These are phyloP conservation scores for Leccinum aurantiacum DNA, from an alignment of 768 basidiomycete genomes.

Conservation along the genomic window DNA sequence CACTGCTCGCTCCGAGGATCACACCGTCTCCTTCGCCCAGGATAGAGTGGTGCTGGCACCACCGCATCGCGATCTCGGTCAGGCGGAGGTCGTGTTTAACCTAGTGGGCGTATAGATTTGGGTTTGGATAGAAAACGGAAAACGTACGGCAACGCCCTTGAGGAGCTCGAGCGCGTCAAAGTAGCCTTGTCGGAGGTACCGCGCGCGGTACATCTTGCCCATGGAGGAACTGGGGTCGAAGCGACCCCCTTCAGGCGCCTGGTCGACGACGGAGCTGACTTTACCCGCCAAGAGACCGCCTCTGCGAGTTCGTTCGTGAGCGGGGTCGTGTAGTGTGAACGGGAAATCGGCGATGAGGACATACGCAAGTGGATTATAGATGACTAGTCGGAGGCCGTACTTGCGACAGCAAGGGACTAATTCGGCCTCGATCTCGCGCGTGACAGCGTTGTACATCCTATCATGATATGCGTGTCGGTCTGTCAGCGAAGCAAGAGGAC, in stretches of 20 bases:
- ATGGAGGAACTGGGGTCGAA: constrained; percentile 39
- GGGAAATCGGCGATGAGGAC: constrained; percentile 4
- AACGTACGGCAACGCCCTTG: constrained; percentile 41
- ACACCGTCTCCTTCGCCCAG: constrained; percentile 45
- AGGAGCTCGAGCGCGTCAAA: constrained; percentile 44
- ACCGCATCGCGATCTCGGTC: constrained; percentile 58
- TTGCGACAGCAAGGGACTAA: constrained; percentile 59
- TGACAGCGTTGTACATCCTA: constrained; percentile 51
- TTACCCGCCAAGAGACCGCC: constrained; percentile 42
- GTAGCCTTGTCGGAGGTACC: constrained; percentile 45
- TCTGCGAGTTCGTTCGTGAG: neutral
- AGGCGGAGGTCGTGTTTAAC: constrained; percentile 46
- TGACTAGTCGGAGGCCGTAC: constrained; percentile 54
- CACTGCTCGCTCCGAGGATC: constrained; percentile 50
- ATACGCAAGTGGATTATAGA: constrained; percentile 56
- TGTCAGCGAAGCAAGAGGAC: neutral
- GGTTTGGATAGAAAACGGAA: neutral
- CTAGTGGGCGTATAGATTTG: neutral
- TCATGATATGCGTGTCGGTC: neutral
- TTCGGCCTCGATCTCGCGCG: constrained; percentile 47
- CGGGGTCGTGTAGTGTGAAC: neutral
- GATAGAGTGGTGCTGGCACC: constrained; percentile 57
- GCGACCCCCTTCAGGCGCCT: constrained; percentile 37
- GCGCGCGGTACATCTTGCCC: constrained; percentile 46
- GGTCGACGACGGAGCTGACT: constrained; percentile 36